These are phyloP conservation scores for Paramecium octaurelia DNA, from an alignment of 73 alveolate species.

Conservation along the genomic window DNA sequence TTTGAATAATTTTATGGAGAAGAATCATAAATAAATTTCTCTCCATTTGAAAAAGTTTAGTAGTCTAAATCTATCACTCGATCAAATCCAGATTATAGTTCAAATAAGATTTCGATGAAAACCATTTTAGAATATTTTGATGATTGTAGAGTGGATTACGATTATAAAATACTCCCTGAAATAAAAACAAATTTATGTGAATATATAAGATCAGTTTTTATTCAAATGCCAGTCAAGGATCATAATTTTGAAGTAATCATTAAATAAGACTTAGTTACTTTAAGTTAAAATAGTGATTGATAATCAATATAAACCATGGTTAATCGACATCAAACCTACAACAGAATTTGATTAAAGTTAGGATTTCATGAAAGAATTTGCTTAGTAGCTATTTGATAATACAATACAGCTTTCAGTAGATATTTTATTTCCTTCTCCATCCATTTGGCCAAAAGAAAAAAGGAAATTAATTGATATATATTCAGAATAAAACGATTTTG, in stretches of 20 bases:
- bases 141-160: neutral
- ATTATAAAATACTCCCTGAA: neutral
- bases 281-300: neutral
- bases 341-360: neutral
- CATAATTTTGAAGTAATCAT: constrained; percentile 39
- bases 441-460: constrained; percentile 18
- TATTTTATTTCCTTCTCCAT: constrained; percentile 12
- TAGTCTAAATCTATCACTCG: neutral
- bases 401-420: neutral
- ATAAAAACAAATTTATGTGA: neutral
- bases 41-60: constrained; percentile 36
- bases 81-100: neutral
- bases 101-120: constrained; percentile 41
- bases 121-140: constrained; percentile 15
- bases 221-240: neutral
- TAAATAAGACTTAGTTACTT: neutral
- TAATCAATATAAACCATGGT: constrained; percentile 19
- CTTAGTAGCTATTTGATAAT: neutral
- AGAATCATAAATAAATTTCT: neutral
- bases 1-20: constrained; percentile 57
- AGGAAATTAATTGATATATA: neutral
- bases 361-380: neutral
- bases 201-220: neutral
- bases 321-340: neutral
- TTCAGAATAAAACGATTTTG: neutral